Conservation (phyloP, 306 rosid genomes). For the Quillaja saponaria region DNA sequence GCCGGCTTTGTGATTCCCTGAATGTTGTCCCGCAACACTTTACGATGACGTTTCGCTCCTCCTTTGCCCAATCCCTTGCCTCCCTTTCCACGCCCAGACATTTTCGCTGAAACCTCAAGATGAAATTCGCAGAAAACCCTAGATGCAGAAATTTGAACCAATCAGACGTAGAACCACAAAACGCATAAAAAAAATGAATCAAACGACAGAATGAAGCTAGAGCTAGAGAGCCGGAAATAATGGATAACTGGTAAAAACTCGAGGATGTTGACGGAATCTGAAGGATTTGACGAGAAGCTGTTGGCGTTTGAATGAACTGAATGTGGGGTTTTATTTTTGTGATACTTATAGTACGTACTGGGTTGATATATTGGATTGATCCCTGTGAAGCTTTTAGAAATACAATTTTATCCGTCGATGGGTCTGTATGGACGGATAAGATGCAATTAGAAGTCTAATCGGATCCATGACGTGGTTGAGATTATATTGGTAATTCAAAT, state of each 20-base stretch:
- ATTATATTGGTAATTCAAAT: no score
- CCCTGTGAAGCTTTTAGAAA: no score
- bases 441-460: background rate
- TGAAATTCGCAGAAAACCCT: background rate
- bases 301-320: no score
- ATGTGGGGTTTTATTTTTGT: no score
- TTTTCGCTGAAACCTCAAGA: background rate
- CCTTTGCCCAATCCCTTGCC: conserved; percentile 79
- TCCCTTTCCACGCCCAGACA: conserved; percentile 78
- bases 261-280: no score
- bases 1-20: conserved; percentile 74
- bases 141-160: background rate
- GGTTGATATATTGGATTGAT: no score
- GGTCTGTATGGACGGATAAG: conserved; percentile 1
- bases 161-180: no score
- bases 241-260: no score
- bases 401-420: conserved; percentile 28
- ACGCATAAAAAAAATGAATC: background rate
- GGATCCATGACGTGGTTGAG: conserved; percentile 53
- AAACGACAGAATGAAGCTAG: no score
- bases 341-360: no score
- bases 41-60: conserved; percentile 75
- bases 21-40: conserved; percentile 64
- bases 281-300: no score
- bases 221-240: no score